Percentiles rank a stretch among this genome's conserved stretches.
These are phyloP conservation scores for Rhynchosporium agropyri DNA, from an alignment of 2,329 filamentous ascomycete genomes.

Conservation along the genomic window DNA sequence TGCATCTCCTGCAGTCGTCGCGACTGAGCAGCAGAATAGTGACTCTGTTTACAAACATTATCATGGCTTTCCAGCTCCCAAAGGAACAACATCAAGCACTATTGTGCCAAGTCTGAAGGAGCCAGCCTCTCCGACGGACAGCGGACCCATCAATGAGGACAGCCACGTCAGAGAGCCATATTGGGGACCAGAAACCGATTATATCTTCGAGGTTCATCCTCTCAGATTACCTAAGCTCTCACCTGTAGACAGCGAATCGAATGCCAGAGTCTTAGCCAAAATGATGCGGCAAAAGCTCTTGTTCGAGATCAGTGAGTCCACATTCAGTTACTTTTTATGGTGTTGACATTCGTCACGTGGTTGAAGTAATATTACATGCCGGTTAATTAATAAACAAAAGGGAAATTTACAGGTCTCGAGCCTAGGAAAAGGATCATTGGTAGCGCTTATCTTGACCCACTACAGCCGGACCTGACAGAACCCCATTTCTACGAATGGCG, in stretches of 20 bases:
- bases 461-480: constrained; percentile 5
- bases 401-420: constrained; percentile 1
- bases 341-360: not conserved
- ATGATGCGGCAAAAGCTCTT: constrained; percentile 14
- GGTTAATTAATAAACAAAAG: not conserved
- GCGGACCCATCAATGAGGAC: not conserved
- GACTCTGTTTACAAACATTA: not conserved
- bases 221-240: constrained; percentile 4
- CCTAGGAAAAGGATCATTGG: not conserved
- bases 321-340: not conserved
- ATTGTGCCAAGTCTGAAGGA: not conserved
- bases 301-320: constrained; percentile 12
- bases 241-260: not conserved
- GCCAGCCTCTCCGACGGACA: not conserved
- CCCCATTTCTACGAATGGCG: constrained; percentile 16
- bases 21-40: not conserved
- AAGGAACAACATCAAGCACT: not conserved
- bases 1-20: not conserved
- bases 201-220: constrained; percentile 5
- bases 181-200: constrained; percentile 18
- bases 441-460: not conserved
- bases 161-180: constrained; percentile 4
- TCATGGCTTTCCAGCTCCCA: not conserved
- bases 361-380: not conserved
- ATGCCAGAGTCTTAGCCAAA: constrained; percentile 9